Evolutionary conservation across 441 rosid genomes (phyloP).

Genomic region (Erysimum cheiri): DNA sequence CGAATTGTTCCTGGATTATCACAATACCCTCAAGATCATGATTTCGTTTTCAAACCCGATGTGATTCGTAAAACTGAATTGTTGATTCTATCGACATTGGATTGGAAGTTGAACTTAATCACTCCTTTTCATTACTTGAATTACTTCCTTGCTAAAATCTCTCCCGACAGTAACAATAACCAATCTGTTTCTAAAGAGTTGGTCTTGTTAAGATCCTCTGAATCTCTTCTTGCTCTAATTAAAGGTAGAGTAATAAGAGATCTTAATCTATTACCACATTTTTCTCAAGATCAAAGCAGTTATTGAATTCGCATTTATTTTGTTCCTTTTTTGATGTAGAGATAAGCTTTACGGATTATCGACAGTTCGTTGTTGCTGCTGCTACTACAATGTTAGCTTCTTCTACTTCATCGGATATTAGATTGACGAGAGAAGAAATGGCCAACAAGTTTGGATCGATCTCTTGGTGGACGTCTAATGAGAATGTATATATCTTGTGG

Average conservation of each 20-base stretch:
- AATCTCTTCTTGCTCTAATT: slow-evolving; percentile 51
- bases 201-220: slow-evolving; percentile 51
- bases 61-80: slow-evolving; percentile 77
- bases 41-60: slow-evolving; percentile 56
- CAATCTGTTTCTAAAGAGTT: slow-evolving; percentile 52
- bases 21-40: slow-evolving; percentile 56
- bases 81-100: slow-evolving; percentile 67
- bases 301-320: neutral
- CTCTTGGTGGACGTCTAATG: slow-evolving; percentile 59
- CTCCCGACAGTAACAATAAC: neutral
- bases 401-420: slow-evolving; percentile 44
- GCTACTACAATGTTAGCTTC: slow-evolving; percentile 75
- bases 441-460: slow-evolving; percentile 54
- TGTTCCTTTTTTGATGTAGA: slow-evolving; percentile 47
- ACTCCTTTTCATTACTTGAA: slow-evolving; percentile 82
- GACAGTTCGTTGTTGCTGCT: slow-evolving; percentile 73
- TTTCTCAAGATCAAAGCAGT: neutral
- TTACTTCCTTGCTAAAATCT: slow-evolving; percentile 60
- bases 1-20: slow-evolving; percentile 65
- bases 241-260: slow-evolving; percentile 49
- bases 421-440: slow-evolving; percentile 61
- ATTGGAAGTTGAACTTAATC: slow-evolving; percentile 73
- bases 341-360: slow-evolving; percentile 63
- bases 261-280: neutral
- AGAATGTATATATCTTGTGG: slow-evolving; percentile 48